Percentiles rank a stretch among this genome's conserved stretches.
phyloP scores from a whole-genome alignment of 441 rosid species.

The Populus hybrid region DNA sequence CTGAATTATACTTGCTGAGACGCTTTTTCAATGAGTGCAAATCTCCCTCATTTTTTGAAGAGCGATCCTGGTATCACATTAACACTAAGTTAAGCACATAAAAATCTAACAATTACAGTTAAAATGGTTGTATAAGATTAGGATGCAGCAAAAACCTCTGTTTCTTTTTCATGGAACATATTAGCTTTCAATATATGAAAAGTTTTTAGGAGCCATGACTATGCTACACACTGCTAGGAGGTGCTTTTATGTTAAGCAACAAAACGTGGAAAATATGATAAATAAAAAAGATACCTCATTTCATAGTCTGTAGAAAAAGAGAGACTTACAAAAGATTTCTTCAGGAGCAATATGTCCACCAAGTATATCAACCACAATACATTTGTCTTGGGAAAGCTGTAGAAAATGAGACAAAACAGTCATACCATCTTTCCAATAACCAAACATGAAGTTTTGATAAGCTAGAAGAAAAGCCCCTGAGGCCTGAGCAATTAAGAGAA shows the following conservation, averaged over 20 bases:
- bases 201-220: not conserved
- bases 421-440: not conserved
- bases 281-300: not conserved
- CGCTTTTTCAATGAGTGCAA: slow-evolving; percentile 73
- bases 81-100: not conserved
- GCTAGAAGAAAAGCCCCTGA: not conserved
- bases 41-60: slow-evolving; percentile 64
- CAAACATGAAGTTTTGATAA: not conserved
- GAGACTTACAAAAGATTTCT: slow-evolving; percentile 85
- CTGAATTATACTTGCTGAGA: slow-evolving; percentile 61
- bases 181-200: not conserved
- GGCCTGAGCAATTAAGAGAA: not conserved
- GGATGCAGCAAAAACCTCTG: not conserved
- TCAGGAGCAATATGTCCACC: slow-evolving; percentile 71
- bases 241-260: not conserved
- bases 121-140: not conserved
- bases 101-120: not conserved
- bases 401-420: slow-evolving; percentile 11
- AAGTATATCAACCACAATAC: slow-evolving; percentile 91
- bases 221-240: not conserved
- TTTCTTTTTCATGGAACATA: not conserved
- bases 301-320: not conserved
- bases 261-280: not conserved
- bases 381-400: slow-evolving; percentile 88
- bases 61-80: slow-evolving; percentile 43